A percentile compares a stretch with the other conserved stretches of the same genome.
Conservation (phyloP, 192 early-diverging fungal genomes). For the Geranomyces variabilis region DNA sequence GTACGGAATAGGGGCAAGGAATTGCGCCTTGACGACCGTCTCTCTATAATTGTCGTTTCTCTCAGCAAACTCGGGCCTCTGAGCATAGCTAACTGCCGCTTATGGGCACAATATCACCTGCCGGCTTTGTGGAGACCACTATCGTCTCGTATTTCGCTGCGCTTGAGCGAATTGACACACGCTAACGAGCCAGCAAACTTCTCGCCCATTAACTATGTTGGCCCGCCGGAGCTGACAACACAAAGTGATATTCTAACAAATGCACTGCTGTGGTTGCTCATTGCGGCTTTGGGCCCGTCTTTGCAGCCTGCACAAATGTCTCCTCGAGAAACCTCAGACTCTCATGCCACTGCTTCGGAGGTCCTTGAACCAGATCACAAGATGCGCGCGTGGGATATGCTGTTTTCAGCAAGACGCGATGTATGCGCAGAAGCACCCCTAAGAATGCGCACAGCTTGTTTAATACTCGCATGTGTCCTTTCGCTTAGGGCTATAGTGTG, state of each 20-base stretch:
- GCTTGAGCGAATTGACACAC: neutral
- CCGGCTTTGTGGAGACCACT: neutral
- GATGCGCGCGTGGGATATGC: conserved; percentile 5
- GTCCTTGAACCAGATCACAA: neutral
- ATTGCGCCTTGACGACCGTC: neutral
- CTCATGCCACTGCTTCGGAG: neutral
- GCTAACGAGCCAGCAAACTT: neutral
- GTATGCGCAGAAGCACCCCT: neutral
- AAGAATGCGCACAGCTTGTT: neutral
- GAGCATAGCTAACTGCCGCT: neutral
- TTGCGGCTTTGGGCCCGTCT: neutral
- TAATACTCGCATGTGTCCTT: neutral
- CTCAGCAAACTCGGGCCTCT: neutral
- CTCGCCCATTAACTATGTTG: neutral
- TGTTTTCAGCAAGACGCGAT: conserved; percentile 14
- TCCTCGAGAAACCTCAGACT: neutral
- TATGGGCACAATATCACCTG: neutral
- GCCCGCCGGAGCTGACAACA: neutral
- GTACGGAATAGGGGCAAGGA: neutral
- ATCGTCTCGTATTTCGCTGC: neutral
- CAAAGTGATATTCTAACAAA: conserved; percentile 18
- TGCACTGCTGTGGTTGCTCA: conserved; percentile 9
- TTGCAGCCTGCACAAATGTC: neutral
- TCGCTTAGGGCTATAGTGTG: conserved; percentile 21
- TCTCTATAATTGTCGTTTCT: neutral